Conservation (phyloP, 2,329 filamentous ascomycete genomes). For the Lachnellula arida region DNA sequence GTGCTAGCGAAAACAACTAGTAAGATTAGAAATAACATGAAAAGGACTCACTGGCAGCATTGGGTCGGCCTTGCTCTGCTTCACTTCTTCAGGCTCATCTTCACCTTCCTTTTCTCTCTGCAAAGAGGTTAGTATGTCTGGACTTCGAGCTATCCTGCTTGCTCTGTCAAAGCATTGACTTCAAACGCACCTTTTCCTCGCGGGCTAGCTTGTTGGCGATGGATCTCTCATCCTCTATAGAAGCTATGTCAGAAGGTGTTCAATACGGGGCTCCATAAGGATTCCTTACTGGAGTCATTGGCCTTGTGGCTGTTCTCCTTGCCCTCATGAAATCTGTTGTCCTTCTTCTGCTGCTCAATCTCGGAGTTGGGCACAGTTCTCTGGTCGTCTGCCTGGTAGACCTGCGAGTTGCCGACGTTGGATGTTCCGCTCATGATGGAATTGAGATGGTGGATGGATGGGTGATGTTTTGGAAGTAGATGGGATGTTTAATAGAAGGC, state of each 20-base stretch:
- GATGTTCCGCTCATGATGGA: slow-evolving; percentile 26
- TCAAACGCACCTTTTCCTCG: slow-evolving; percentile 45
- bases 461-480: not conserved
- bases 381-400: slow-evolving; percentile 79
- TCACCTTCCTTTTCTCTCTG: slow-evolving; percentile 40
- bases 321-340: slow-evolving; percentile 67
- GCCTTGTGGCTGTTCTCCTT: slow-evolving; percentile 62
- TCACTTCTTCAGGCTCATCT: slow-evolving; percentile 34
- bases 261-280: not conserved
- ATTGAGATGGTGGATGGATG: not conserved
- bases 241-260: not conserved
- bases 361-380: slow-evolving; percentile 54
- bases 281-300: slow-evolving; percentile 63
- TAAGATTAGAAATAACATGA: not conserved
- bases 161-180: not conserved
- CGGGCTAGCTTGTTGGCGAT: slow-evolving; percentile 68
- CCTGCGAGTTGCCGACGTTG: slow-evolving; percentile 54
- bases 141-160: not conserved
- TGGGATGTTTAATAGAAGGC: not conserved
- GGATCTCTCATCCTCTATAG: slow-evolving; percentile 62
- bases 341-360: slow-evolving; percentile 42
- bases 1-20: not conserved
- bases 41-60: slow-evolving; percentile 47
- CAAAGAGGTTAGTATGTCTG: slow-evolving; percentile 17
- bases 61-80: slow-evolving; percentile 43